Evolutionary conservation across 768 basidiomycete species (phyloP).

Genomic region (Agrocybe praecox): DNA sequence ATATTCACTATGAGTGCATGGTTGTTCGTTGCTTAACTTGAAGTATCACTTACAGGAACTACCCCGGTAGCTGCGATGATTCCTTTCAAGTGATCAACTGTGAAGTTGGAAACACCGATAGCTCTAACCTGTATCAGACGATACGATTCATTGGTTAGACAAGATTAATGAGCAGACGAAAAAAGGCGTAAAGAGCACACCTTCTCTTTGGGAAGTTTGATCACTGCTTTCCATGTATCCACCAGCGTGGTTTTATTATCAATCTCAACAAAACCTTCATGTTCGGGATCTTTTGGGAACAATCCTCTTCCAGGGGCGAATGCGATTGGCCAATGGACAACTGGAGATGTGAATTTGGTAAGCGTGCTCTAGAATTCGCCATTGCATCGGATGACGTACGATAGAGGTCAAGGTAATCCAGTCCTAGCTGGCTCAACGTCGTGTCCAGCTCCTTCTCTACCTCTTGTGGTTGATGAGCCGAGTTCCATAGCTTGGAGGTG

Average conservation of each 20-base stretch:
- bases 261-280: constrained; percentile 48
- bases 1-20: no score
- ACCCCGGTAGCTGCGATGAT: constrained; percentile 73
- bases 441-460: constrained; percentile 79
- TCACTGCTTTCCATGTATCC: constrained; percentile 85
- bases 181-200: constrained; percentile 30
- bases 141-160: no score
- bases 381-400: constrained; percentile 40
- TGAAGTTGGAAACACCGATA: constrained; percentile 87
- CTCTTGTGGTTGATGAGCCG: constrained; percentile 60
- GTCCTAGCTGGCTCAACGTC: constrained; percentile 71
- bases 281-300: constrained; percentile 51
- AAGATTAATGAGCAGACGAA: no score
- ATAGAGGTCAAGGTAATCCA: constrained; percentile 82
- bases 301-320: constrained; percentile 62
- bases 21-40: neutral
- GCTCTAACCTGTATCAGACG: constrained; percentile 56
- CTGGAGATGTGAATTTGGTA: constrained; percentile 32
- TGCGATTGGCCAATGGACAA: constrained; percentile 81
- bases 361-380: neutral
- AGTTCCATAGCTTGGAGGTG: constrained; percentile 86
- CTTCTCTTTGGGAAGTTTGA: constrained; percentile 72
- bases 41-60: constrained; percentile 55
- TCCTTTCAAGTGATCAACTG: constrained; percentile 61
- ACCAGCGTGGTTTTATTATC: constrained; percentile 63